Evolutionary conservation across 1,284 basidiomycete genomes (phyloP).

Genomic region (Termitomyces sp.): DNA sequence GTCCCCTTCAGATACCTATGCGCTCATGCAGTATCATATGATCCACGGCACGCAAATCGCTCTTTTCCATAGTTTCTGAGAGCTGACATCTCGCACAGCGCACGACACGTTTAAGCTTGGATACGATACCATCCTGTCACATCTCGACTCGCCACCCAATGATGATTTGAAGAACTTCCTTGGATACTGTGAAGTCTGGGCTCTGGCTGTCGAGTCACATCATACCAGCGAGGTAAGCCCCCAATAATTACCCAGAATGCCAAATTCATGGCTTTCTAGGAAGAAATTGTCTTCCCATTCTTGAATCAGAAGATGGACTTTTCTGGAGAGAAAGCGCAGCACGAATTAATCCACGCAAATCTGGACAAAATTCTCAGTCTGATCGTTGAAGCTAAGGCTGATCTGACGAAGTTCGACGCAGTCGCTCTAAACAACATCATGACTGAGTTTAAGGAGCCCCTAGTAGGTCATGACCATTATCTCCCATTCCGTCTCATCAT

Average conservation of each 20-base stretch:
- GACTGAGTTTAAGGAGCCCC: constrained; percentile 22
- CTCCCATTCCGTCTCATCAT: background rate
- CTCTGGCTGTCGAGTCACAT: constrained; percentile 25
- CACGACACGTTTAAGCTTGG: constrained; percentile 32
- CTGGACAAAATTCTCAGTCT: constrained; percentile 25
- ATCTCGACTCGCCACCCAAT: constrained; percentile 31
- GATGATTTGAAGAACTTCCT: constrained; percentile 36
- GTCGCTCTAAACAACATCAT: constrained; percentile 24
- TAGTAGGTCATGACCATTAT: constrained; percentile 18
- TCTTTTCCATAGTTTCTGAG: background rate
- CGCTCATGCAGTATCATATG: constrained; percentile 19
- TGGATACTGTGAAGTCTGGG: constrained; percentile 37
- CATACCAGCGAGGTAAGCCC: constrained; percentile 29
- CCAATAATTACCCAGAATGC: too few relatives aligned
- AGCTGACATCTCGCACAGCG: constrained; percentile 17
- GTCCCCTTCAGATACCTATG: constrained; percentile 15
- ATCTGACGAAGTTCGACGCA: constrained; percentile 28
- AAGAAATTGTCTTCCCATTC: constrained; percentile 32
- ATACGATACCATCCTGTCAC: constrained; percentile 28
- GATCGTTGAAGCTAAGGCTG: constrained; percentile 22
- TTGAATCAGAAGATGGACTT: constrained; percentile 34
- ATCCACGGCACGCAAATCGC: constrained; percentile 9
- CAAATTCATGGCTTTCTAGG: constrained; percentile 14
- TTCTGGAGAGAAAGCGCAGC: constrained; percentile 31
- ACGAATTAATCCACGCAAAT: constrained; percentile 29